Base-by-base conservation (phyloP, 2,329 filamentous ascomycete species). In the Nectriaceae sp. region DNA sequence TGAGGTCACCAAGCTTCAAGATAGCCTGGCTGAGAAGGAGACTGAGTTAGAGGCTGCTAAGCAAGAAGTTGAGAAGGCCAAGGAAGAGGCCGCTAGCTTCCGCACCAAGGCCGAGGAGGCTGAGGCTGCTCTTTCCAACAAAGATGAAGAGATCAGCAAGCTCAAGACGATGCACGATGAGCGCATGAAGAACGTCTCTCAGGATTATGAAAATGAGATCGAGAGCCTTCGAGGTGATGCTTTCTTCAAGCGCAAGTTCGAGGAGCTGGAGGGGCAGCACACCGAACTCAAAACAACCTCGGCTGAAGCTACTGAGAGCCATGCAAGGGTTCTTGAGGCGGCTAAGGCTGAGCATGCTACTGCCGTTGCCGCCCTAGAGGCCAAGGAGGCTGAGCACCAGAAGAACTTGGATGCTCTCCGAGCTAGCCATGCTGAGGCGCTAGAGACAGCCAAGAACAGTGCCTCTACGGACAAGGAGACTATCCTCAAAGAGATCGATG, bases 121-220 rank as follows among this genome's bases (percentile, higher is more conserved):
- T 18, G 70, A 77, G 52, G 69, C 72, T 22, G 74, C 80, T 42
- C 66, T 70, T 40, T 65, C 69, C 24, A 69, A 64, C 50, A 81
- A 80, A 62, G 78, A 79, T 8, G 71, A 69, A 20, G 70, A 74
- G 20, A 74, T 80, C 20, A 67, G 74, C 13, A 75, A 76, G 60
- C 66, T 84, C 50, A 77, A 82, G 65, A 70, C 72, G 36, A 78
- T 77, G 63, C 80, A 86, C 60, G 75, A 80, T 51, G 75, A 78
- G 55, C 79, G 82, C 61, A 73, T 87, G 55, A 74, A 79, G 64
- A 76, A 75, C 51, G 66, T 86, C 46, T 82, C 81, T 2, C 72
- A 79, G 53, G 82, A 85, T 55, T 84, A 84, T 55, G 79, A 85
- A 62, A 74, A 77, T n/a, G 82, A 86, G 64, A 85, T 87, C 45